Evolutionary conservation across 371 early-diverging fungal genomes (phyloP), one percentile per base, ranked within the genome.

Genomic region (Gilbertella persicaria): DNA sequence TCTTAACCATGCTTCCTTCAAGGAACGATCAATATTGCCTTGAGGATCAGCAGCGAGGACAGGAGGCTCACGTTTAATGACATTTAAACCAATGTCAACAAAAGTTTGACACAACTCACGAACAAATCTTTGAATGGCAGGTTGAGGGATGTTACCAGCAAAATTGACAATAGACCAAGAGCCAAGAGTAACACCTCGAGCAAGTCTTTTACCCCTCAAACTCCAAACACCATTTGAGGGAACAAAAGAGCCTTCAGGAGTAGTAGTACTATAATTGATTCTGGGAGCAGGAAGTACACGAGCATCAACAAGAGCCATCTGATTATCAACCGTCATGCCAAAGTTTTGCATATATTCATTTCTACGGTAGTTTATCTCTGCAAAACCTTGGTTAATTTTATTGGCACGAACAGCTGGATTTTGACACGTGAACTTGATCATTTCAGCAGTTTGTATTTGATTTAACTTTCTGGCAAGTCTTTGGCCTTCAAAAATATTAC

Each of bases 221-320:
- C 94, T 92, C 96, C 96, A 97, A 6, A 85, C 83, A 21, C 97
- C 96, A 55, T 76, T 79, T 2, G 70, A 64, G 8, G 97, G 96
- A 21, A 73, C 66, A 43, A 91, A 76, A n/a, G 60, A 59, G 20
- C 83, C 67, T 19, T 88, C 88, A n/a, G 81, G 62, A 5, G 72
- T 67, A 19, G 60, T 19, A 24, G 58, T 65, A 47, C 83, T 75
- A 57, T 93, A 95, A 7, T 69, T 63, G 50, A 97, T 71, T 6
- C 74, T 81, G 0, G 96, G 96, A 3, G 89, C 64, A 0, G 51
- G 83, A 79, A 97, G 71, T 16, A 90, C 74, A 30, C 93, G 90
- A 23, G 90, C 91, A 29, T 79, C 66, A 23, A 76, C 38, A n/a
- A 54, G 42, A 7, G 64, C 62, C 78, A 78, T 80, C 51, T 88